phyloP scores from a whole-genome alignment of 371 early-diverging fungal genomes.

The Mortierella sp. region DNA sequence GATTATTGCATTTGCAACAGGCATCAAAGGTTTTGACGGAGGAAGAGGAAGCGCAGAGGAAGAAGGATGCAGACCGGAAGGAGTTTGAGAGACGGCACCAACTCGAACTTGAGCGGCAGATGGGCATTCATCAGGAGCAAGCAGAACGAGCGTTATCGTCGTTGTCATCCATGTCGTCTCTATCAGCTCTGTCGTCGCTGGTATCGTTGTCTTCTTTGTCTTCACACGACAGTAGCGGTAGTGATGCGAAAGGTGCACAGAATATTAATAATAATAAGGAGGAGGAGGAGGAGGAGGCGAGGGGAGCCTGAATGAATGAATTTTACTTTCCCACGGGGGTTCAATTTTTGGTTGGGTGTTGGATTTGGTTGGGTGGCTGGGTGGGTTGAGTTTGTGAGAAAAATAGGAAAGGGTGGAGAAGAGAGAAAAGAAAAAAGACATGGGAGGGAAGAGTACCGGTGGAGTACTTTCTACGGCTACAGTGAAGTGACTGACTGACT shows the following conservation, averaged over 20 bases:
- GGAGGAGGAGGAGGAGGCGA: neutral
- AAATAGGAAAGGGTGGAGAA: too few species aligned
- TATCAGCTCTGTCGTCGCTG: too few species aligned
- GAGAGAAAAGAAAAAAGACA: neutral
- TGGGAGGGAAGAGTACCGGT: neutral
- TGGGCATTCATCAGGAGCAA: slow-evolving; percentile 43
- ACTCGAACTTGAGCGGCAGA: slow-evolving; percentile 37
- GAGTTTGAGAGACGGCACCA: slow-evolving; percentile 29
- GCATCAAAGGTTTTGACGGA: slow-evolving; percentile 19
- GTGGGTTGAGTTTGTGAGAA: too few species aligned
- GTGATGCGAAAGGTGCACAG: neutral
- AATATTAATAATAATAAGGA: neutral
- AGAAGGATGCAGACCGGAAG: slow-evolving; percentile 12
- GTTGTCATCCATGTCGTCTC: too few species aligned
- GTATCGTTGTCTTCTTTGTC: too few species aligned
- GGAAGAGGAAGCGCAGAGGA: slow-evolving; percentile 15
- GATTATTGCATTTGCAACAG: slow-evolving; percentile 23
- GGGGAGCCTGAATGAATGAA: neutral
- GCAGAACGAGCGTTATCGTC: slow-evolving; percentile 1
- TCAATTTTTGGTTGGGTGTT: neutral
- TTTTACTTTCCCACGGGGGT: slow-evolving; percentile 10
- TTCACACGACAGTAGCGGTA: neutral
- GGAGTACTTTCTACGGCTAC: too few species aligned
- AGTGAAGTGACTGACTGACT: too few species aligned
- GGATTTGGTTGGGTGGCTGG: too few species aligned